Evolutionary conservation across 1,284 basidiomycete species (phyloP).

Genomic region (Fomes fomentarius): DNA sequence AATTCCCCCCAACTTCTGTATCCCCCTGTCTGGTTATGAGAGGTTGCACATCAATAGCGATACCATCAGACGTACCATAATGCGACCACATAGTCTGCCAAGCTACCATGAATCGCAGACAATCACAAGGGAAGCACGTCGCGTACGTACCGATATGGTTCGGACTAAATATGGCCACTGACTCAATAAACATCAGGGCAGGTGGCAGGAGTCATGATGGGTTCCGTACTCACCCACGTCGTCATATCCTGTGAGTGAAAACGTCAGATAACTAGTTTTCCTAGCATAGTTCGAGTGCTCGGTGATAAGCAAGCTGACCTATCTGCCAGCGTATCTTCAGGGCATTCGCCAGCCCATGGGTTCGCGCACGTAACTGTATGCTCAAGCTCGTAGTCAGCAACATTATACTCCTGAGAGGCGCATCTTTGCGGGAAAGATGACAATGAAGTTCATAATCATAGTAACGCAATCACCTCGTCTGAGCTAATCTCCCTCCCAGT

Average conservation of each 20-base stretch:
- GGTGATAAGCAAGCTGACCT: too few relatives aligned
- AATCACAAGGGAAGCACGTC: neutral
- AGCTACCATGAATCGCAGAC: neutral
- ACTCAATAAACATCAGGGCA: too few relatives aligned
- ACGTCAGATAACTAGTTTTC: neutral
- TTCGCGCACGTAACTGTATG: slow-evolving; percentile 16
- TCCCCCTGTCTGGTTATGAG: slow-evolving; percentile 43
- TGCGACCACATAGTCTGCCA: slow-evolving; percentile 63
- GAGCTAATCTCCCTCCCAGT: slow-evolving; percentile 49
- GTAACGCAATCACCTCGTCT: slow-evolving; percentile 58
- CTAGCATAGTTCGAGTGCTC: neutral
- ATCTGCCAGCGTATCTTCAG: slow-evolving; percentile 15
- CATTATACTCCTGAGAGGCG: neutral
- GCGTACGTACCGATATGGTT: slow-evolving; percentile 32
- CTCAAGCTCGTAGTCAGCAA: neutral
- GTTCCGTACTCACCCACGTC: slow-evolving; percentile 14
- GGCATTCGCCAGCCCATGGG: slow-evolving; percentile 16
- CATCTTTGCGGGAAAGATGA: too few relatives aligned
- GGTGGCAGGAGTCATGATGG: neutral
- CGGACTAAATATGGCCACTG: slow-evolving; percentile 38
- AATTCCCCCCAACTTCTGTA: slow-evolving; percentile 68
- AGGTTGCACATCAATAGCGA: neutral
- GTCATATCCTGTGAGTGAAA: slow-evolving; percentile 10
- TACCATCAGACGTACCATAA: slow-evolving; percentile 45
- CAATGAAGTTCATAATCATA: too few relatives aligned